These are phyloP conservation scores for Waltergamsia citrina DNA, from an alignment of 2,329 filamentous ascomycete genomes.

Conservation along the genomic window DNA sequence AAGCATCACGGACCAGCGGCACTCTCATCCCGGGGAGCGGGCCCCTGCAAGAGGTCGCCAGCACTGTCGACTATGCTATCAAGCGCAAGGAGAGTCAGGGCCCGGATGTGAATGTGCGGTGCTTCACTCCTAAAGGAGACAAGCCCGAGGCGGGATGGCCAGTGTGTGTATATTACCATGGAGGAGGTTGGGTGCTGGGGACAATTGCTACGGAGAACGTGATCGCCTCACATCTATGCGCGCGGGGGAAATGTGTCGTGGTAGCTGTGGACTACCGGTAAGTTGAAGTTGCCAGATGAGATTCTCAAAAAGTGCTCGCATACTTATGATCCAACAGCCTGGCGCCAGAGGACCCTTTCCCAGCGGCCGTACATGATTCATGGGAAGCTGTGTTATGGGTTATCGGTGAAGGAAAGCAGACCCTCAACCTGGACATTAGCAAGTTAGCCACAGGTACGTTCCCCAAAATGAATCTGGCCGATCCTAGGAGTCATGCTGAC, in stretches of 20 bases:
- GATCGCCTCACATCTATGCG: conserved; percentile 44
- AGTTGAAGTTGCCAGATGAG: no score
- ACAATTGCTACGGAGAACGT: conserved; percentile 49
- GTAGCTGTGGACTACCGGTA: conserved; percentile 47
- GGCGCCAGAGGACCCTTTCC: conserved; percentile 46
- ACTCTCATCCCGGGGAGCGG: conserved; percentile 18
- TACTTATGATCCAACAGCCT: no score
- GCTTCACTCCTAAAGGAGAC: conserved; percentile 37
- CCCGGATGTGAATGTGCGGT: conserved; percentile 34
- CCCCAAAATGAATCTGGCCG: background rate
- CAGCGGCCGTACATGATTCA: conserved; percentile 45
- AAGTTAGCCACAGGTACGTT: conserved; percentile 8
- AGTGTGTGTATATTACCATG: conserved; percentile 46
- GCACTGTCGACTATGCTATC: conserved; percentile 32
- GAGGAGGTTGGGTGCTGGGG: conserved; percentile 49
- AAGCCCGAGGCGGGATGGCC: conserved; percentile 40
- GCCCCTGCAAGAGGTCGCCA: conserved; percentile 33
- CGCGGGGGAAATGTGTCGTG: conserved; percentile 38
- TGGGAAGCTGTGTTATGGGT: conserved; percentile 46
- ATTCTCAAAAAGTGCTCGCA: no score
- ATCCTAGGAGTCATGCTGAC: background rate
- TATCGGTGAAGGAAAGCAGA: conserved; percentile 13
- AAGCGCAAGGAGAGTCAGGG: conserved; percentile 33
- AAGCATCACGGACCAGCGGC: conserved; percentile 38
- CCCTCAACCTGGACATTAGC: conserved; percentile 27